Conservation (phyloP, 331 rosid species). For the Malus hybrid region DNA sequence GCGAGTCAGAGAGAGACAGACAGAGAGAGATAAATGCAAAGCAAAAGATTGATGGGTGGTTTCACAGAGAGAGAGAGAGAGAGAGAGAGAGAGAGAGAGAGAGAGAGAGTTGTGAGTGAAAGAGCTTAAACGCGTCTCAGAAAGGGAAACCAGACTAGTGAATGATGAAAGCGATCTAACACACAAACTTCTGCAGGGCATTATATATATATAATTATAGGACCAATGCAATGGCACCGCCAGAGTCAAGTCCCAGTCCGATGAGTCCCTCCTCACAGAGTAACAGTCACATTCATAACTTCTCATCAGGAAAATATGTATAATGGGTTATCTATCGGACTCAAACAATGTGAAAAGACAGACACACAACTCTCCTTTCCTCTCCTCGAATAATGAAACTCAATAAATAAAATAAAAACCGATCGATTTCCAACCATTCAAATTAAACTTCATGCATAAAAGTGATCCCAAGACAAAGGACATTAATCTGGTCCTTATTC, state of each 20-base stretch:
- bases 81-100: neutral
- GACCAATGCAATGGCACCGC: neutral
- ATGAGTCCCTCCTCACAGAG: neutral
- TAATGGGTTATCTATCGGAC: neutral
- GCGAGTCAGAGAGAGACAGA: neutral
- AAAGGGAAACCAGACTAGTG: conserved; percentile 49
- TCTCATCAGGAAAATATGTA: too few species aligned
- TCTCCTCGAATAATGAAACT: neutral
- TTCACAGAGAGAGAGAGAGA: neutral
- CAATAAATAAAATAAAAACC: neutral
- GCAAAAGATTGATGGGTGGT: neutral
- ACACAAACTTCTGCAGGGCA: neutral
- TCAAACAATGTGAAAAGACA: neutral
- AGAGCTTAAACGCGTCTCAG: conserved; percentile 19
- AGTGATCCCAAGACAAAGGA: neutral
- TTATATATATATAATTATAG: neutral
- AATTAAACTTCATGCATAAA: too few species aligned
- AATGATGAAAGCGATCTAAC: conserved; percentile 61
- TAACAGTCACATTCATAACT: conserved; percentile 13
- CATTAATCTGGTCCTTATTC: neutral
- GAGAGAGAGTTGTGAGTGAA: neutral
- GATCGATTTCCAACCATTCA: neutral
- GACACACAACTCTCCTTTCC: neutral
- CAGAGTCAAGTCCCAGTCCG: conserved; percentile 37
- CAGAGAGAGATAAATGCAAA: neutral